A percentile compares a stretch with the other conserved stretches of the same genome.
Evolutionary conservation across 2,329 filamentous ascomycete genomes (phyloP).

Genomic region (Phyllosticta paracitricarpa): DNA sequence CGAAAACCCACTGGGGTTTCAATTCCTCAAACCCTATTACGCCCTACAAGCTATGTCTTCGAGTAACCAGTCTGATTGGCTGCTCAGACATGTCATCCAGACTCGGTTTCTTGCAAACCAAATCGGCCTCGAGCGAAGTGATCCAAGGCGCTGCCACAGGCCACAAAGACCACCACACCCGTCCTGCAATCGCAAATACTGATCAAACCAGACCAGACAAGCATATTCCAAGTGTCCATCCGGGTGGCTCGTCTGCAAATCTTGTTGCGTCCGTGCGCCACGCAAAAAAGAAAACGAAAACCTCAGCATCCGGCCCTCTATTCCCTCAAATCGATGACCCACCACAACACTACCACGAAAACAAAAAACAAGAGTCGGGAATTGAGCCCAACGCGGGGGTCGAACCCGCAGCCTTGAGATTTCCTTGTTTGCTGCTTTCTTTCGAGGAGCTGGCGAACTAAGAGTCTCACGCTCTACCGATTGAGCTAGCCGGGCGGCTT

Average conservation of each 20-base stretch:
- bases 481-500: conserved; percentile 19
- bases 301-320: background rate
- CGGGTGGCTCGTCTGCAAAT: background rate
- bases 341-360: background rate
- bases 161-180: no score
- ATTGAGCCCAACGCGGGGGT: conserved; percentile 11
- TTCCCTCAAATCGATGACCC: background rate
- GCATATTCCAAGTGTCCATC: no score
- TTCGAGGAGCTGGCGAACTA: conserved; percentile 13
- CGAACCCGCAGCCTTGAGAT: conserved; percentile 11
- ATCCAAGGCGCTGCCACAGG: no score
- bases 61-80: no score
- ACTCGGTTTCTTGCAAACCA: no score
- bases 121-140: no score
- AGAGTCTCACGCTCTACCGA: conserved; percentile 34
- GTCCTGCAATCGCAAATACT: no score
- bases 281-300: background rate
- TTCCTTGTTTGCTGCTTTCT: background rate
- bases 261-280: background rate
- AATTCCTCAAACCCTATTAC: no score
- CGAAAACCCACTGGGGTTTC: no score
- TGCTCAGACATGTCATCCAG: no score
- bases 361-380: conserved; percentile 5
- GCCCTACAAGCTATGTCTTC: no score
- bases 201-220: no score